phyloP scores from a whole-genome alignment of 1,139 yeast species.

The Hanseniaspora gamundiae region DNA sequence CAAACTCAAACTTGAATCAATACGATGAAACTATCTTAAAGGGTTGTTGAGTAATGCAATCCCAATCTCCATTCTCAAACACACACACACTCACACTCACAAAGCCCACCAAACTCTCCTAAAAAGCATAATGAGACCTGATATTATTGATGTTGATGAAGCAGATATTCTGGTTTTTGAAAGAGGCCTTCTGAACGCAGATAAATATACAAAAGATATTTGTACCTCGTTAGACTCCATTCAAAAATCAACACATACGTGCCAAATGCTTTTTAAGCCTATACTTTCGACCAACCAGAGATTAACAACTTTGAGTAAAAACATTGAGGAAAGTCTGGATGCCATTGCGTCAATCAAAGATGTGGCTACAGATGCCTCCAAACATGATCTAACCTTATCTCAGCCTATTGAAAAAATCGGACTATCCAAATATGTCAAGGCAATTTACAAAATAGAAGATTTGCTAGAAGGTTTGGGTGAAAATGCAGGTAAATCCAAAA shows the following conservation, averaged over 20 bases:
- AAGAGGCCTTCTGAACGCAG: constrained; percentile 53
- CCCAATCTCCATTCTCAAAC: too few relatives aligned
- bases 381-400: constrained; percentile 33
- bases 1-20: too few relatives aligned
- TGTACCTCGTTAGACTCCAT: constrained; percentile 44
- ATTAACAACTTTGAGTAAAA: constrained; percentile 42
- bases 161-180: constrained; percentile 77
- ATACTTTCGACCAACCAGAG: constrained; percentile 51
- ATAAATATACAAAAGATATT: constrained; percentile 44
- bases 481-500: background rate
- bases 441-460: constrained; percentile 30
- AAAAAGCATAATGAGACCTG: background rate
- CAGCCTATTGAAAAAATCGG: constrained; percentile 24
- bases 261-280: constrained; percentile 59
- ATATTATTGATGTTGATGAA: constrained; percentile 50
- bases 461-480: constrained; percentile 26
- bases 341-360: constrained; percentile 54
- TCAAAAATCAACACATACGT: constrained; percentile 45
- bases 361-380: constrained; percentile 48
- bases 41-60: too few relatives aligned
- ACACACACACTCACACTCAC: too few relatives aligned
- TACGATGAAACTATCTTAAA: too few relatives aligned
- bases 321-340: constrained; percentile 47
- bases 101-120: too few relatives aligned
- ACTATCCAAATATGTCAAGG: constrained; percentile 26